phyloP scores from a whole-genome alignment of 1,284 basidiomycete genomes.

The Phellinidium pouzarii region DNA sequence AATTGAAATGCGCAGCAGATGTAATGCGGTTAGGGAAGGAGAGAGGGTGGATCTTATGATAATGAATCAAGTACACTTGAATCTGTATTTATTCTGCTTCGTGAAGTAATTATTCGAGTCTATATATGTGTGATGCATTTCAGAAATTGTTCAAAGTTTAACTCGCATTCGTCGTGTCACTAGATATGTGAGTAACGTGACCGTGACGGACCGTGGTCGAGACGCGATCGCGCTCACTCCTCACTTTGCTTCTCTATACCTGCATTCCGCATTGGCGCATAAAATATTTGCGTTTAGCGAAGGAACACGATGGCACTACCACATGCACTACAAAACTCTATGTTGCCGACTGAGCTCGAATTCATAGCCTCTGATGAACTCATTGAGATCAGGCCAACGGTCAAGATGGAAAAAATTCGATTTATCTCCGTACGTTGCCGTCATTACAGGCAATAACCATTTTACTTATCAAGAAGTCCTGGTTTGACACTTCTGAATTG shows the following conservation, averaged over 20 bases:
- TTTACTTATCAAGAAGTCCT: background rate
- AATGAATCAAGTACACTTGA: background rate
- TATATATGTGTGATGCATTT: background rate
- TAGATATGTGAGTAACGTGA: too few species aligned
- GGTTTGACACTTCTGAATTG: too few species aligned
- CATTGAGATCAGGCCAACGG: constrained; percentile 77
- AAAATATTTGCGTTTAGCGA: too few species aligned
- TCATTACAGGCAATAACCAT: background rate
- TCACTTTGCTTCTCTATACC: too few species aligned
- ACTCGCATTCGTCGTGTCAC: too few species aligned
- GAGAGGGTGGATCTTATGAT: constrained; percentile 25
- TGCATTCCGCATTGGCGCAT: too few species aligned
- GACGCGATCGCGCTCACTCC: too few species aligned
- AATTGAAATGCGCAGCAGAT: constrained; percentile 26
- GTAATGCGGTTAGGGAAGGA: constrained; percentile 25
- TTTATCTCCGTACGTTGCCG: constrained; percentile 69
- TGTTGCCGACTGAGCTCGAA: constrained; percentile 77
- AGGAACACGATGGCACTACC: constrained; percentile 49
- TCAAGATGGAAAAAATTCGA: constrained; percentile 82
- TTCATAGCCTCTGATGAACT: constrained; percentile 79
- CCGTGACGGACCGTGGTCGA: too few species aligned
- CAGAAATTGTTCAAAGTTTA: too few species aligned
- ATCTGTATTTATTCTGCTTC: background rate
- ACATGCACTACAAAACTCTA: constrained; percentile 48
- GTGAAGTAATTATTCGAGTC: too few species aligned